Conservation (phyloP, 2,329 filamentous ascomycete genomes). For the Blastomyces parvus region DNA sequence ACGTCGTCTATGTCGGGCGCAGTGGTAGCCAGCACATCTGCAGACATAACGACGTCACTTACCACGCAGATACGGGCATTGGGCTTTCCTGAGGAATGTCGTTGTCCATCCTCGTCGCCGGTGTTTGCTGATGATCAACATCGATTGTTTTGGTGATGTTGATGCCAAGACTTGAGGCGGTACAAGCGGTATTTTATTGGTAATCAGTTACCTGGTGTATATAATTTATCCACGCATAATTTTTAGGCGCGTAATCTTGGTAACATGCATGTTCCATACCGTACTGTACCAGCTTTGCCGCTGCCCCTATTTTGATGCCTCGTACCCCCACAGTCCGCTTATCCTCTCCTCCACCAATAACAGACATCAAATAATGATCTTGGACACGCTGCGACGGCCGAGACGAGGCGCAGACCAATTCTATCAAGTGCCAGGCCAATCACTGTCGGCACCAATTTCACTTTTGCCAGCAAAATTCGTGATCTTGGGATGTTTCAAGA, state of each 20-base stretch:
- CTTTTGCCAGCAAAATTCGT: background rate
- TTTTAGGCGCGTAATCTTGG: no score
- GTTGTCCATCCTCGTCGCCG: background rate
- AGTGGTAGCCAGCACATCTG: background rate
- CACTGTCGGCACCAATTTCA: background rate
- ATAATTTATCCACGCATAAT: no score
- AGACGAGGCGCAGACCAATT: background rate
- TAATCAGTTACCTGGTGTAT: no score
- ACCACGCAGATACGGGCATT: background rate
- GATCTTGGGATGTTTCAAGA: background rate
- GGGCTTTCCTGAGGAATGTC: background rate
- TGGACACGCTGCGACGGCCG: background rate
- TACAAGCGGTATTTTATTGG: background rate
- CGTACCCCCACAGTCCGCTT: background rate
- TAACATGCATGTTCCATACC: background rate
- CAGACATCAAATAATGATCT: background rate
- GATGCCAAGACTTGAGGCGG: background rate
- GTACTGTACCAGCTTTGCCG: no score
- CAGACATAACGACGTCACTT: background rate
- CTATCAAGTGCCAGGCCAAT: background rate
- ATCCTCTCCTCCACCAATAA: background rate
- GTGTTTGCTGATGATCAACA: background rate
- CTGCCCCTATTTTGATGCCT: background rate
- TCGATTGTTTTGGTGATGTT: background rate
- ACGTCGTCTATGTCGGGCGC: background rate